Evolutionary conservation across 2,329 filamentous ascomycete genomes (phyloP).

Genomic region (Diplocarpon rosae): DNA sequence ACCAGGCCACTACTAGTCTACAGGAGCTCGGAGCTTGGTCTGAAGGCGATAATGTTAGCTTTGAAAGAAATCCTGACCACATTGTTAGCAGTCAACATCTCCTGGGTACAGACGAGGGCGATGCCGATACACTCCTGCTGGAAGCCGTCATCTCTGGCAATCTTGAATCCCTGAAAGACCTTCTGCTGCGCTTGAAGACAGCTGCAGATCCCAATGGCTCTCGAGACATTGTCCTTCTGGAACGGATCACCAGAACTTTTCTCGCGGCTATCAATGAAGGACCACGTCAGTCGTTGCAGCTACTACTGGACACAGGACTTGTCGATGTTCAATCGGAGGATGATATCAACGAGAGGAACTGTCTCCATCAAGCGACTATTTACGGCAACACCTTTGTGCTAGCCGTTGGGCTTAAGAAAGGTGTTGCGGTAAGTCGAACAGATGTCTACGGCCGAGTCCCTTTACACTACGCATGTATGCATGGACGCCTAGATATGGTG

Average conservation of each 20-base stretch:
- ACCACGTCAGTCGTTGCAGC: constrained; percentile 60
- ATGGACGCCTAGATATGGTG: constrained; percentile 78
- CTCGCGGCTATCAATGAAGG: constrained; percentile 81
- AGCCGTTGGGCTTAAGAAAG: constrained; percentile 59
- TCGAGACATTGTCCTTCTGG: constrained; percentile 45
- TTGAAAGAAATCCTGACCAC: constrained; percentile 50
- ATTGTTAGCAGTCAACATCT: constrained; percentile 56
- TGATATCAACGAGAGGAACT: constrained; percentile 95
- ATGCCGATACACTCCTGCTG: constrained; percentile 78
- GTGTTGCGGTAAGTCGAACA: constrained; percentile 66
- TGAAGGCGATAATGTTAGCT: constrained; percentile 87
- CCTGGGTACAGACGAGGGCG: constrained; percentile 71
- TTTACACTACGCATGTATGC: constrained; percentile 92
- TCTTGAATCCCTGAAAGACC: constrained; percentile 63
- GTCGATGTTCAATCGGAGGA: constrained; percentile 91
- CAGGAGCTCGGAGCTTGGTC: constrained; percentile 95
- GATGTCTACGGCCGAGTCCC: constrained; percentile 94
- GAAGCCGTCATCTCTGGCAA: constrained; percentile 82
- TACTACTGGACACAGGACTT: constrained; percentile 68
- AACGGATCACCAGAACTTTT: constrained; percentile 82
- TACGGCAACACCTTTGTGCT: constrained; percentile 77
- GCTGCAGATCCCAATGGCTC: constrained; percentile 45
- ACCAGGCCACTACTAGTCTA: constrained; percentile 91
- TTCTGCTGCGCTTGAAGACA: constrained; percentile 60
- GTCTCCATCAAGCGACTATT: constrained; percentile 91